These are phyloP conservation scores for Dillenia suffruticosa DNA, from an alignment of 164 flowering plant species.

Conservation along the genomic window DNA sequence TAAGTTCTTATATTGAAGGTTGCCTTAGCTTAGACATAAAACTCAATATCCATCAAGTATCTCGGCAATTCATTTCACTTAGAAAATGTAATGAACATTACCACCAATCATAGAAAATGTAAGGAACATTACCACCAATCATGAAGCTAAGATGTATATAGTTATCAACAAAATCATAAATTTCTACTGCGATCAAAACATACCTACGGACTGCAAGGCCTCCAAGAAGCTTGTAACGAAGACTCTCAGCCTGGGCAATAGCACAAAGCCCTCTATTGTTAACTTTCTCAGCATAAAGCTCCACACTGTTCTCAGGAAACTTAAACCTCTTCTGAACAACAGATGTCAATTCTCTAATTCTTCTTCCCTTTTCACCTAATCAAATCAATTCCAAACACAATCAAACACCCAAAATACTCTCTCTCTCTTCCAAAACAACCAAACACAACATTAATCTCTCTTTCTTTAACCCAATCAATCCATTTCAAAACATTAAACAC, in stretches of 20 bases:
- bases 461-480: neutral
- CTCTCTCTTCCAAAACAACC: neutral
- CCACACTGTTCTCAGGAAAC: slow-evolving; percentile 67
- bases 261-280: slow-evolving; percentile 67
- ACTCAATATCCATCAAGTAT: too few species aligned
- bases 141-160: too few species aligned
- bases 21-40: too few species aligned
- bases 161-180: too few species aligned
- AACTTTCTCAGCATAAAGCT: slow-evolving; percentile 63
- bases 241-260: slow-evolving; percentile 70
- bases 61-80: too few species aligned
- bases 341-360: slow-evolving; percentile 63
- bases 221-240: slow-evolving; percentile 72
- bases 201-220: slow-evolving; percentile 74
- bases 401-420: slow-evolving; percentile 3
- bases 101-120: too few species aligned
- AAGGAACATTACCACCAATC: too few species aligned
- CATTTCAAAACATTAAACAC: neutral
- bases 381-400: neutral
- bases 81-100: too few species aligned
- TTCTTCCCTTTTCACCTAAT: slow-evolving; percentile 68
- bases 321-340: slow-evolving; percentile 69
- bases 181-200: neutral
- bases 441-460: neutral
- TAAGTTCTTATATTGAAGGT: too few species aligned